Base-by-base conservation (phyloP, 2,329 filamentous ascomycete genomes). In the Colletotrichum scovillei region DNA sequence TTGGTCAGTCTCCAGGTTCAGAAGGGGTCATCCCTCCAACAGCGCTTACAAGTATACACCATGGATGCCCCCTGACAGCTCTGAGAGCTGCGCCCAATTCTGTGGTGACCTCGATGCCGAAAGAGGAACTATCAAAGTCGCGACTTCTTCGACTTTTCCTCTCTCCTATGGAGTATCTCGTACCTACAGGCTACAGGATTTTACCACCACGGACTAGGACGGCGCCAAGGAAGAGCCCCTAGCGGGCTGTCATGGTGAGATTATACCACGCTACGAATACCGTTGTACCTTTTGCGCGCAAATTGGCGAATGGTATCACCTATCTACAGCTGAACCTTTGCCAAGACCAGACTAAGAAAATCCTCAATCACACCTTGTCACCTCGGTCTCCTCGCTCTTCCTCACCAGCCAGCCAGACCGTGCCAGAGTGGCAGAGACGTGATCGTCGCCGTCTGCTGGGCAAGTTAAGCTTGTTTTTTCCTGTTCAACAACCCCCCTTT, bases 251-350 rank as follows among this genome's bases (percentile, higher is more conserved):
- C 28, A n/a, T 19, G 42, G 16, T 12, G 28, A 24, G 26, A 56
- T 26, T 19, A 24, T 19, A 24, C 22, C 24, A 56, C 14, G 38
- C 38, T 42, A 19, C 35, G 14, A 16, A 42, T 6, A 42, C 16
- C 52, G 14, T 24, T 32, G 38, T 42, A n/a, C 35, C 24, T 22
- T 22, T 16, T 19, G 26, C n/a, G 52, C 63, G 63, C 28, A 49
- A 58, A 32, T 12, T 55, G 35, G n/a, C 63, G 63, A 66, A 66
- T 66, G 19, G 26, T 16, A 38, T 65, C 52, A 22, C 28, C 28
- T 30, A 24, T 24, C 24, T 8, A n/a, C 30, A 22, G 49, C 46
- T 55, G 30, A 55, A 4, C 9, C 2, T 35, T 35, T 65, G 63
- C 63, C 63, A 65, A 65, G 63, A 65, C 52, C 14, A 26, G 5